A percentile compares a stretch with the other conserved stretches of the same genome.
These are phyloP conservation scores for Lactarius evosmus DNA, from an alignment of 768 basidiomycete species.

Conservation along the genomic window DNA sequence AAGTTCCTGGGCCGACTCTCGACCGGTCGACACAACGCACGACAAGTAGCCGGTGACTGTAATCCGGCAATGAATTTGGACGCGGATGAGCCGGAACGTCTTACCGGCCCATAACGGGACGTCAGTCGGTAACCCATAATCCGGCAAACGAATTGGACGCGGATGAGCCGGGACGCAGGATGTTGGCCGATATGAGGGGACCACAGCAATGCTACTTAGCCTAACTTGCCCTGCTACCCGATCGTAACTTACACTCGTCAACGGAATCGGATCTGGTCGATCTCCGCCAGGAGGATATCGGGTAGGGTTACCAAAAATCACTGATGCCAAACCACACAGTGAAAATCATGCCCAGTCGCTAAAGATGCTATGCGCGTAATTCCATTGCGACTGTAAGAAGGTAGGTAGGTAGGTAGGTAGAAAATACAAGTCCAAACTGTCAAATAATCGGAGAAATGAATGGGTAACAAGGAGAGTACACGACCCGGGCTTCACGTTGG, in stretches of 20 bases:
- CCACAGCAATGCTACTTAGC: too few species aligned
- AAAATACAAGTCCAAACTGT: slow-evolving; percentile 21
- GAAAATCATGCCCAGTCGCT: background rate
- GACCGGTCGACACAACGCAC: background rate
- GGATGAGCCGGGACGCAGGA: too few species aligned
- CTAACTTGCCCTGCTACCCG: background rate
- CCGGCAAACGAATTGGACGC: too few species aligned
- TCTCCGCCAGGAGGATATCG: background rate
- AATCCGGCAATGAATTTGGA: background rate
- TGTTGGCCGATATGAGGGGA: too few species aligned
- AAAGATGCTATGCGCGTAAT: background rate
- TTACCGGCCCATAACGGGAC: too few species aligned
- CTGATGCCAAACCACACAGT: background rate
- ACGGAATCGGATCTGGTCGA: background rate
- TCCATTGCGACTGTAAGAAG: background rate
- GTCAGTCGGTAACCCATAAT: too few species aligned
- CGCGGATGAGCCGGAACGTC: background rate
- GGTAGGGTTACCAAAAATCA: background rate
- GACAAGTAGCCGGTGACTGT: background rate
- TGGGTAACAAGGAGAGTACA: background rate
- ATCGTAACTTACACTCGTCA: background rate
- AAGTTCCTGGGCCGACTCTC: background rate
- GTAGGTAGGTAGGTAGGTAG: background rate
- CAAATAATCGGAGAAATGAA: slow-evolving; percentile 3
- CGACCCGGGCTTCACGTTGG: slow-evolving; percentile 7